These are phyloP conservation scores for Chlamydomonas sphaeroides DNA, from an alignment of 139 green algal genomes.

Conservation along the genomic window DNA sequence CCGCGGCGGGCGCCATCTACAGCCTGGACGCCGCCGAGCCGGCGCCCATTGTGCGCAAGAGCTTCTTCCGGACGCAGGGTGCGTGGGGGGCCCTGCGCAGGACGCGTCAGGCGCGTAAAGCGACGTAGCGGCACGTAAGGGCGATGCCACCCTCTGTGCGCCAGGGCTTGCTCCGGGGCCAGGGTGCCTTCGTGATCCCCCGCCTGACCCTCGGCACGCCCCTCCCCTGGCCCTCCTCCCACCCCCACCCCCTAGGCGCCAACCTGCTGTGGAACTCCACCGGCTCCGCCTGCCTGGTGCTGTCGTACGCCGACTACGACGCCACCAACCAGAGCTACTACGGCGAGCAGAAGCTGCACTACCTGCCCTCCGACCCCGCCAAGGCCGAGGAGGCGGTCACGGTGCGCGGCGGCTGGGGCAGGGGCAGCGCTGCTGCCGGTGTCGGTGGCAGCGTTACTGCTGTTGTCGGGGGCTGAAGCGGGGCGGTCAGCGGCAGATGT, in stretches of 20 bases:
- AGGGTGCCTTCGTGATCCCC: slow-evolving; percentile 31
- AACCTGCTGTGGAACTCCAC: slow-evolving; percentile 63
- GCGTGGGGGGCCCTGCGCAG: not conserved
- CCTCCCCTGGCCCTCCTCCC: no score
- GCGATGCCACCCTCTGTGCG: slow-evolving; percentile 35
- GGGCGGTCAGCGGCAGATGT: no score
- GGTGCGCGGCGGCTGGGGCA: slow-evolving; percentile 51
- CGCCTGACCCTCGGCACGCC: no score
- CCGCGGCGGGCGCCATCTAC: slow-evolving; percentile 49
- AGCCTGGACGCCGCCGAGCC: slow-evolving; percentile 39
- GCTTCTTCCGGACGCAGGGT: slow-evolving; percentile 65
- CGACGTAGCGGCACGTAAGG: no score
- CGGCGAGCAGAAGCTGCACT: slow-evolving; percentile 94
- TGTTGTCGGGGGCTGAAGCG: no score
- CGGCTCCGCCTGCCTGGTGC: slow-evolving; percentile 79
- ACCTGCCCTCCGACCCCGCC: slow-evolving; percentile 65
- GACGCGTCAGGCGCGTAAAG: no score
- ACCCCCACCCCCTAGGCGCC: slow-evolving; percentile 39
- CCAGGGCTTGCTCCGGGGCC: slow-evolving; percentile 62
- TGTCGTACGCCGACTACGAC: slow-evolving; percentile 89
- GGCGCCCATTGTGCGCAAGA: slow-evolving; percentile 43
- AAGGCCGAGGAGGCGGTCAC: slow-evolving; percentile 55
- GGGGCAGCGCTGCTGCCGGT: no score
- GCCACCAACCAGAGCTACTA: slow-evolving; percentile 94
- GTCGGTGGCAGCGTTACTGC: no score